Evolutionary conservation across 2,329 filamentous ascomycete species (phyloP).

Genomic region (Hymenoscyphus scutula): DNA sequence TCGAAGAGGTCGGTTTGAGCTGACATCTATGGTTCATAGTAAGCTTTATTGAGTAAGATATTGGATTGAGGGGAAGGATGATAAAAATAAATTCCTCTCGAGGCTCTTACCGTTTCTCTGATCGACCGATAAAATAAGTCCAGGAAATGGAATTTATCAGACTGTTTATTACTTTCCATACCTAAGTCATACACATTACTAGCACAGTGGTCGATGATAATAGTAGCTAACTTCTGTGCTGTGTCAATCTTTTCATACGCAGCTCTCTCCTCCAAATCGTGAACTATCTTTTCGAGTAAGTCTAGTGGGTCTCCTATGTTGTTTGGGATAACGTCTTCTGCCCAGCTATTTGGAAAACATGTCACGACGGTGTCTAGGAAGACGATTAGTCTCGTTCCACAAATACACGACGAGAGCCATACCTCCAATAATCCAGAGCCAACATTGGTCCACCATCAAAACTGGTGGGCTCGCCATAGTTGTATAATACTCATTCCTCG

Average conservation of each 20-base stretch:
- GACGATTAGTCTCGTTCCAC: not conserved
- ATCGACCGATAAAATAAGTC: slow-evolving; percentile 3
- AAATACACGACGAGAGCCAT: too few species aligned
- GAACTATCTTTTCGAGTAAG: slow-evolving; percentile 3
- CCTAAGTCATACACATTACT: not conserved
- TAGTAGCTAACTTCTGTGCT: not conserved
- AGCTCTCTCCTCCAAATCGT: not conserved
- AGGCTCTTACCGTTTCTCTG: not conserved
- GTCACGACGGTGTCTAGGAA: not conserved
- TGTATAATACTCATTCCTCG: not conserved
- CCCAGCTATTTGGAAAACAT: slow-evolving; percentile 1
- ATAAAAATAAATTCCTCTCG: not conserved
- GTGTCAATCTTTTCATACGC: not conserved
- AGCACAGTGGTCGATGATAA: slow-evolving; percentile 5
- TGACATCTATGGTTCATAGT: not conserved
- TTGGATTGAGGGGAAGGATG: not conserved
- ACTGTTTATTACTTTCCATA: not conserved
- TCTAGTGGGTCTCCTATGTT: not conserved
- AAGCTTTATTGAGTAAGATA: not conserved
- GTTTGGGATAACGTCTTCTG: not conserved
- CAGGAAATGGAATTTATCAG: slow-evolving; percentile 4
- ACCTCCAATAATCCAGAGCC: slow-evolving; percentile 3
- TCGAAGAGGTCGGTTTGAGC: slow-evolving; percentile 2
- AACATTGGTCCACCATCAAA: slow-evolving; percentile 5
- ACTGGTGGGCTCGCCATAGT: not conserved